phyloP scores from a whole-genome alignment of 2,329 filamentous ascomycete species.

The Pestalotiopsis sp. region DNA sequence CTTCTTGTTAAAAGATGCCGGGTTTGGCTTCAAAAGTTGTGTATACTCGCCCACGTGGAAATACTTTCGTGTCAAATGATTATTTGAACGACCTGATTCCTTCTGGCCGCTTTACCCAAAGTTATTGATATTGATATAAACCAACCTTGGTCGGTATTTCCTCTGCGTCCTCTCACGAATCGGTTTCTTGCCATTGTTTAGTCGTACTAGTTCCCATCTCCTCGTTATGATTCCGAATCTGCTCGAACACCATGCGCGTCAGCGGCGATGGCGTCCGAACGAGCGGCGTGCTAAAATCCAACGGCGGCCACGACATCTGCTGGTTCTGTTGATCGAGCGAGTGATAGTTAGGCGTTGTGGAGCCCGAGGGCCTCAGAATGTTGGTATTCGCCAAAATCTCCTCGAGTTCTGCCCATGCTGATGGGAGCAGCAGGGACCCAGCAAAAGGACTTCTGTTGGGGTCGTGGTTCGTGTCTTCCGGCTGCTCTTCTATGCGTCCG shows the following conservation, averaged over 20 bases:
- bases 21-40: too few species aligned
- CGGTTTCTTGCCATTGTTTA: neutral
- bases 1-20: too few species aligned
- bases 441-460: neutral
- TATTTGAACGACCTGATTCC: too few species aligned
- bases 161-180: neutral
- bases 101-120: too few species aligned
- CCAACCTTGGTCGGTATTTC: neutral
- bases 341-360: constrained; percentile 12
- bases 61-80: too few species aligned
- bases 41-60: too few species aligned
- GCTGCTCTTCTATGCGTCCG: constrained; percentile 11
- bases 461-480: neutral
- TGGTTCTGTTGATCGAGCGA: constrained; percentile 16
- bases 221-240: neutral
- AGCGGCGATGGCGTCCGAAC: constrained; percentile 17
- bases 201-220: neutral
- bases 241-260: constrained; percentile 15
- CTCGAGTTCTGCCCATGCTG: constrained; percentile 18
- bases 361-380: constrained; percentile 11
- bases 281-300: constrained; percentile 16
- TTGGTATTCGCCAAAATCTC: constrained; percentile 12
- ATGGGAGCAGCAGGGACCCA: constrained; percentile 7
- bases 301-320: constrained; percentile 16
- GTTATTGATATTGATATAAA: too few species aligned